Conservation (phyloP, 2,329 filamentous ascomycete genomes). For the Teratosphaeria nubilosa region DNA sequence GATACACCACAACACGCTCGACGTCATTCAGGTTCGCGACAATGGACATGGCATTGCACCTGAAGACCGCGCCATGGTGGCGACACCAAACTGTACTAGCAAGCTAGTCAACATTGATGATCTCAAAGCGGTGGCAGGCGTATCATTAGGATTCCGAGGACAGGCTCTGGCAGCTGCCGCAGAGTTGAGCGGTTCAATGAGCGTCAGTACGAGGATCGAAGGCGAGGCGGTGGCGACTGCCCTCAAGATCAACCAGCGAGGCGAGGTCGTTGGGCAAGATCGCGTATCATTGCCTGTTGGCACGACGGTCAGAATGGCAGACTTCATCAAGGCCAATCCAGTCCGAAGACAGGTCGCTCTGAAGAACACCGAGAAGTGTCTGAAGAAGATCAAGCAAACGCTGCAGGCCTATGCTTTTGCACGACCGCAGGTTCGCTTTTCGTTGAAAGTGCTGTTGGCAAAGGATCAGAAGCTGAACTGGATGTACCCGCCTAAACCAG, state of each 20-base stretch:
- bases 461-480: slow-evolving; percentile 45
- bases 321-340: slow-evolving; percentile 51
- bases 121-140: slow-evolving; percentile 45
- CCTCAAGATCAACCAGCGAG: slow-evolving; percentile 42
- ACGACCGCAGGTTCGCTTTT: slow-evolving; percentile 51
- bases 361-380: slow-evolving; percentile 48
- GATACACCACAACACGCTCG: slow-evolving; percentile 55
- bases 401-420: slow-evolving; percentile 58
- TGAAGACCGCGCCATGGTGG: slow-evolving; percentile 52
- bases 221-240: slow-evolving; percentile 49
- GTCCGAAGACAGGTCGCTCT: slow-evolving; percentile 51
- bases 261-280: slow-evolving; percentile 31
- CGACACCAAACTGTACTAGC: slow-evolving; percentile 61
- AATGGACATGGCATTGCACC: slow-evolving; percentile 62
- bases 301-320: slow-evolving; percentile 53
- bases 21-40: slow-evolving; percentile 59
- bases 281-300: slow-evolving; percentile 51
- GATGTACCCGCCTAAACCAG: slow-evolving; percentile 50
- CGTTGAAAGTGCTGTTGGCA: slow-evolving; percentile 48
- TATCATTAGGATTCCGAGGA: slow-evolving; percentile 64
- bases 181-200: slow-evolving; percentile 46
- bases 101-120: slow-evolving; percentile 59
- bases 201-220: slow-evolving; percentile 53
- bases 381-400: slow-evolving; percentile 49
- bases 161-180: slow-evolving; percentile 60